Conservation (phyloP, 129 eudicot genomes). For the Solidago caesia region DNA sequence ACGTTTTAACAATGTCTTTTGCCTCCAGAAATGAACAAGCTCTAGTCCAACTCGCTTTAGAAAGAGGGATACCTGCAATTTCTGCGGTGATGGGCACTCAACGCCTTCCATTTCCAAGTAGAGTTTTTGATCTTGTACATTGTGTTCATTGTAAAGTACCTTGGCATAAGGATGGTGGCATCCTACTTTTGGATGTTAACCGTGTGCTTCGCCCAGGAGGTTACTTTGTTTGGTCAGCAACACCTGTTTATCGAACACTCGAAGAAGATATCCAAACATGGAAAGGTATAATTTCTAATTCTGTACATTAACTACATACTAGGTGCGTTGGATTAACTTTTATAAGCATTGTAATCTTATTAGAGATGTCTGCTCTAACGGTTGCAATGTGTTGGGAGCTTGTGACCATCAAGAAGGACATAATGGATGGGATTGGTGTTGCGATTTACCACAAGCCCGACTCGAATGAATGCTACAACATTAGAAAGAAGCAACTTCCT, state of each 20-base stretch:
- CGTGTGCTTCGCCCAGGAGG: slow-evolving; percentile 83
- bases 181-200: slow-evolving; percentile 74
- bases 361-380: slow-evolving; percentile 74
- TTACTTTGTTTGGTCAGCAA: slow-evolving; percentile 83
- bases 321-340: slow-evolving; percentile 8
- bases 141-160: slow-evolving; percentile 86
- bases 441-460: slow-evolving; percentile 74
- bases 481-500: slow-evolving; percentile 49
- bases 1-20: slow-evolving; percentile 68
- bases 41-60: slow-evolving; percentile 72
- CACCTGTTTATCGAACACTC: slow-evolving; percentile 75
- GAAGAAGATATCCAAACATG: slow-evolving; percentile 79
- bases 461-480: slow-evolving; percentile 67
- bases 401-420: slow-evolving; percentile 69
- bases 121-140: slow-evolving; percentile 72
- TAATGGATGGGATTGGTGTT: slow-evolving; percentile 50
- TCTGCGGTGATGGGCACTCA: slow-evolving; percentile 70
- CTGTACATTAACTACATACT: neutral
- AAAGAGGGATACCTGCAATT: slow-evolving; percentile 86
- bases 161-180: slow-evolving; percentile 81
- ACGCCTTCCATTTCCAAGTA: slow-evolving; percentile 67
- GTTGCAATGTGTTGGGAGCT: slow-evolving; percentile 91
- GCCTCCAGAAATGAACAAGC: slow-evolving; percentile 76
- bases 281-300: slow-evolving; percentile 44
- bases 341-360: neutral